A percentile compares a stretch with the other conserved stretches of the same genome.
Evolutionary conservation across 345 rosid genomes (phyloP).

Genomic region (Diplotaxis tenuifolia): DNA sequence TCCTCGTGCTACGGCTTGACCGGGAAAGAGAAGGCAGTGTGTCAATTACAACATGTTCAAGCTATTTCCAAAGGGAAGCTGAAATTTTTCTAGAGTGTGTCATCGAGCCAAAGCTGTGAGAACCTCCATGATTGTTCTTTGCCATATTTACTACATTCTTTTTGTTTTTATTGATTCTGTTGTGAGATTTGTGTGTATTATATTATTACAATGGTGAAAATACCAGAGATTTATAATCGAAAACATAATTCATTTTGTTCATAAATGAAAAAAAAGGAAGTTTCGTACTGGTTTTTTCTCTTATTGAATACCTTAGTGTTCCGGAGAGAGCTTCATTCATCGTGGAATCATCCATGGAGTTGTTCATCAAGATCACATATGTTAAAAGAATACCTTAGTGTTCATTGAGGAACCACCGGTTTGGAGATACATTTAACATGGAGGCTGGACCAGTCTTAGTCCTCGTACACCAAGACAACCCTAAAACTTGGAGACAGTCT

Average conservation of each 20-base stretch:
- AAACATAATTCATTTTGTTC: background rate
- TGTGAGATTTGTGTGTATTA: background rate
- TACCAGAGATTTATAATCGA: background rate
- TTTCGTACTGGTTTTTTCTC: background rate
- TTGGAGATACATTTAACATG: too few relatives aligned
- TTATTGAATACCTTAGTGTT: too few relatives aligned
- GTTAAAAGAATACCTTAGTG: too few relatives aligned
- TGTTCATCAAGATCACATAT: too few relatives aligned
- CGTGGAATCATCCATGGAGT: too few relatives aligned
- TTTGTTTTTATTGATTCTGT: background rate
- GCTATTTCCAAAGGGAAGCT: slow-evolving; percentile 56
- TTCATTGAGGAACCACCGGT: too few relatives aligned
- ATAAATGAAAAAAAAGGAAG: background rate
- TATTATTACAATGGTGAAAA: background rate
- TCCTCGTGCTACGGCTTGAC: too few relatives aligned
- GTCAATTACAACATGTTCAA: slow-evolving; percentile 54
- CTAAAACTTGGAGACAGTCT: too few relatives aligned
- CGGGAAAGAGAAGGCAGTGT: too few relatives aligned
- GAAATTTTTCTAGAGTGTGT: slow-evolving; percentile 44
- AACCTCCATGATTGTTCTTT: background rate
- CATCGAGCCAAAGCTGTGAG: background rate
- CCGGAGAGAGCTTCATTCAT: too few relatives aligned
- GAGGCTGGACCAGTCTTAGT: too few relatives aligned
- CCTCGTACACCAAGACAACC: too few relatives aligned
- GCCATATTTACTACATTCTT: background rate